These are phyloP conservation scores for Mariannaea elegans DNA, from an alignment of 2,329 filamentous ascomycete species.

Conservation along the genomic window DNA sequence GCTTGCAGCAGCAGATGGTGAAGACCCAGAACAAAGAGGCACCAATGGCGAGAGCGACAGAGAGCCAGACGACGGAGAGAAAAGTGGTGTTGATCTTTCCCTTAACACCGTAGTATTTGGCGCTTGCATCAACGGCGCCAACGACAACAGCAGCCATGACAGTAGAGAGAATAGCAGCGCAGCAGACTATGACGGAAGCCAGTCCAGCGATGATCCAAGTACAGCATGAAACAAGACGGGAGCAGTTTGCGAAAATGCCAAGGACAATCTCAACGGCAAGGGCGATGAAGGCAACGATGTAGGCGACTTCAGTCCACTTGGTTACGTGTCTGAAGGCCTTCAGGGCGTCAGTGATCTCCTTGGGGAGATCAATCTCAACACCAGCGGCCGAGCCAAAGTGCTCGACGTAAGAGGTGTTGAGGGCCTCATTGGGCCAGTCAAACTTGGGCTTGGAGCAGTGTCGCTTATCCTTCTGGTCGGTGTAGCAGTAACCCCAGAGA, in stretches of 20 bases:
- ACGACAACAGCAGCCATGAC: slow-evolving; percentile 76
- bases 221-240: slow-evolving; percentile 80
- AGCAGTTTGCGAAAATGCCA: slow-evolving; percentile 85
- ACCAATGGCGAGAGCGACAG: slow-evolving; percentile 77
- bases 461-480: slow-evolving; percentile 60
- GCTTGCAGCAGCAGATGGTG: slow-evolving; percentile 82
- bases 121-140: slow-evolving; percentile 58
- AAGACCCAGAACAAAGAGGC: slow-evolving; percentile 91
- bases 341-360: slow-evolving; percentile 72
- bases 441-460: slow-evolving; percentile 77
- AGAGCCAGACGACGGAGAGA: slow-evolving; percentile 80
- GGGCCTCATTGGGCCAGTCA: slow-evolving; percentile 78
- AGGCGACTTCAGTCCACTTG: slow-evolving; percentile 86
- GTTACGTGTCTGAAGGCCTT: slow-evolving; percentile 77
- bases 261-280: slow-evolving; percentile 78
- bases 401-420: slow-evolving; percentile 70
- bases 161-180: slow-evolving; percentile 77
- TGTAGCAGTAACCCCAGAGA: slow-evolving; percentile 88
- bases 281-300: slow-evolving; percentile 75
- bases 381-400: slow-evolving; percentile 58
- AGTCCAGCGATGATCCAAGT: slow-evolving; percentile 80
- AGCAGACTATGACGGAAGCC: slow-evolving; percentile 63
- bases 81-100: slow-evolving; percentile 73
- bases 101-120: slow-evolving; percentile 76
- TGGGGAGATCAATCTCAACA: slow-evolving; percentile 71